Percentiles rank a stretch among this genome's conserved stretches.
phyloP scores from a whole-genome alignment of 352 stramenopile genomes.

The Peronospora destructor region DNA sequence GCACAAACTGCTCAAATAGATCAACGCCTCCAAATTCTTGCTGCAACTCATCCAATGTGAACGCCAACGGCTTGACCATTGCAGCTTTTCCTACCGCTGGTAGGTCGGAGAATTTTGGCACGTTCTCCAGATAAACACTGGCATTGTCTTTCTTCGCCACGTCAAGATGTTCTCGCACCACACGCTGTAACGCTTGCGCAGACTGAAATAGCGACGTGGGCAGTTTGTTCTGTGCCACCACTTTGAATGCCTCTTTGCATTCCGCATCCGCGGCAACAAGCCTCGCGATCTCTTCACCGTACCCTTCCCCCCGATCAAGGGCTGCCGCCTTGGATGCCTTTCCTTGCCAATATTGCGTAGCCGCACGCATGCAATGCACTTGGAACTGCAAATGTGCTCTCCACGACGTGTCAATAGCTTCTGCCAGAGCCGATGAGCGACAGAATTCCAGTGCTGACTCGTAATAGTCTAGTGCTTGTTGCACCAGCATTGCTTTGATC shows the following conservation, averaged over 20 bases:
- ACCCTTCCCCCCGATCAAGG: slow-evolving; percentile 46
- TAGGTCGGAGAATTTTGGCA: slow-evolving; percentile 51
- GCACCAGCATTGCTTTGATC: slow-evolving; percentile 79
- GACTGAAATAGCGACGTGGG: slow-evolving; percentile 49
- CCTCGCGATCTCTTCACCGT: slow-evolving; percentile 71
- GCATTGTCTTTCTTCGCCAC: slow-evolving; percentile 72
- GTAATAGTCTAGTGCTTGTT: slow-evolving; percentile 71
- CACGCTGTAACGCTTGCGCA: slow-evolving; percentile 42
- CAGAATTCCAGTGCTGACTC: slow-evolving; percentile 46
- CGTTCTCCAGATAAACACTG: slow-evolving; percentile 75
- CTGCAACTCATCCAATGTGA: slow-evolving; percentile 44
- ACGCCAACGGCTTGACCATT: slow-evolving; percentile 55
- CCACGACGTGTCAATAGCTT: slow-evolving; percentile 61
- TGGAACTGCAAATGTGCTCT: slow-evolving; percentile 61
- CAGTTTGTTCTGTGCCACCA: slow-evolving; percentile 58
- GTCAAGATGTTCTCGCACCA: slow-evolving; percentile 50
- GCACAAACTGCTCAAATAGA: slow-evolving; percentile 66
- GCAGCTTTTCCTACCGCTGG: slow-evolving; percentile 48
- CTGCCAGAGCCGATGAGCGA: slow-evolving; percentile 40
- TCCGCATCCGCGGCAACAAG: slow-evolving; percentile 46
- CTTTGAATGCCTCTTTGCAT: slow-evolving; percentile 51
- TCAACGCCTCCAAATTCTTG: slow-evolving; percentile 52
- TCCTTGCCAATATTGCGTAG: slow-evolving; percentile 72
- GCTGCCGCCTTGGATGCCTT: slow-evolving; percentile 57
- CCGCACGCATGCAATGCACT: slow-evolving; percentile 60